phyloP scores from a whole-genome alignment of 139 green algal genomes.

The Edaphochlamys debaryana region DNA sequence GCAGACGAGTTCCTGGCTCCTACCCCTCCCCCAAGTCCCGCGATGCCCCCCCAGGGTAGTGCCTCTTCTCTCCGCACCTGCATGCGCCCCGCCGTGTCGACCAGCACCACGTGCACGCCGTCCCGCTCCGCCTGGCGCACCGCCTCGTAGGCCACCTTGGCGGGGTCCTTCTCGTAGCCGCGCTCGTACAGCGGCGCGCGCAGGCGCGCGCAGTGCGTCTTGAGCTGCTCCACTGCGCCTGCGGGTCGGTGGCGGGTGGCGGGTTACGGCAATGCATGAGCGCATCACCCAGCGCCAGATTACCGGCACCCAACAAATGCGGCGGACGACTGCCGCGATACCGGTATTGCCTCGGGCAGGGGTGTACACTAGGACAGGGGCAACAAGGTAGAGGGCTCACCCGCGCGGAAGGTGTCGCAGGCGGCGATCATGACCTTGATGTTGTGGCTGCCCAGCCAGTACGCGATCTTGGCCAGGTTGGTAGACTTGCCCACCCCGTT shows the following conservation, averaged over 20 bases:
- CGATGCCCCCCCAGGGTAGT: no score
- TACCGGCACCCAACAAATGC: no score
- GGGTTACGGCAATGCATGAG: no score
- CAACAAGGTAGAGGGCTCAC: conserved; percentile 10
- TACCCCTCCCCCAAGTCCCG: no score
- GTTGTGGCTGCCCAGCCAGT: conserved; percentile 88
- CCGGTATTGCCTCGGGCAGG: no score
- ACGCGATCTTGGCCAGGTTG: conserved; percentile 98
- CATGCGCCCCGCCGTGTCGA: conserved; percentile 97
- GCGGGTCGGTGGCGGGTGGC: background rate
- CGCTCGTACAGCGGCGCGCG: conserved; percentile 95
- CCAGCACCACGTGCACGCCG: conserved; percentile 91
- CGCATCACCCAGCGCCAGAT: no score
- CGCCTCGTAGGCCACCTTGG: conserved; percentile 86
- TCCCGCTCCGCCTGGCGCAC: conserved; percentile 83
- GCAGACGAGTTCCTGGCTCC: no score
- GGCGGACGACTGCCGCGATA: no score
- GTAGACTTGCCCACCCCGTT: conserved; percentile 99
- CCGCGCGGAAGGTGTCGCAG: conserved; percentile 96
- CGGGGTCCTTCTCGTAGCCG: conserved; percentile 99
- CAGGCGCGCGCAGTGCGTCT: conserved; percentile 92
- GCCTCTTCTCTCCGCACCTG: conserved; percentile 53
- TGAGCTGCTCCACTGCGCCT: conserved; percentile 98
- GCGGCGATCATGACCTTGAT: conserved; percentile 85
- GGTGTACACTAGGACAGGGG: no score